Evolutionary conservation across 305 asterid genomes (phyloP).

Genomic region (Rubia balearica): DNA sequence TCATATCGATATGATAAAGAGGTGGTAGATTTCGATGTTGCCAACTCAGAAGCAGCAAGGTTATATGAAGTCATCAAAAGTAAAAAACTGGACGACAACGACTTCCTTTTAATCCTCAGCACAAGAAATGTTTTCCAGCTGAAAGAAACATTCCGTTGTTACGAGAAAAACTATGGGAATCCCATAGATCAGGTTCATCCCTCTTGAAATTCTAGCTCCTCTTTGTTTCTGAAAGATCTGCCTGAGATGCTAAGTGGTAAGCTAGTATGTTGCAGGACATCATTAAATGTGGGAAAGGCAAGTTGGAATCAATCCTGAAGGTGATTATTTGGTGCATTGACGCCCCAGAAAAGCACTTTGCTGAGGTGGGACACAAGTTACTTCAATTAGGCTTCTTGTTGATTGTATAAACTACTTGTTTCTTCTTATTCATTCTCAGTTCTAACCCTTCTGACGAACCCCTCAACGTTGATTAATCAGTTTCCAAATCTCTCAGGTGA

Average conservation of each 20-base stretch:
- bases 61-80: constrained; percentile 41
- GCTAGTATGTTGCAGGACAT: constrained; percentile 38
- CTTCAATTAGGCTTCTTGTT: not conserved
- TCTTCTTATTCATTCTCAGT: not conserved
- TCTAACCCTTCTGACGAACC: not conserved
- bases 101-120: constrained; percentile 41
- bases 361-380: constrained; percentile 42
- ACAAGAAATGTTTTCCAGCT: constrained; percentile 63
- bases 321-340: constrained; percentile 63
- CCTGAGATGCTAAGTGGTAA: not conserved
- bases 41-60: constrained; percentile 53
- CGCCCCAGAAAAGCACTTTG: constrained; percentile 70
- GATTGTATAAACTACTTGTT: not conserved
- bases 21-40: constrained; percentile 40
- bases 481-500: constrained; percentile 31
- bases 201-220: not conserved
- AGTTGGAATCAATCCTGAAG: constrained; percentile 44
- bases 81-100: constrained; percentile 38
- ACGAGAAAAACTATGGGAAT: constrained; percentile 43
- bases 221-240: not conserved
- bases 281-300: constrained; percentile 42
- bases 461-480: not conserved
- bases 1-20: constrained; percentile 62
- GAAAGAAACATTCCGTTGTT: constrained; percentile 50
- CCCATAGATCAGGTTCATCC: constrained; percentile 50